Evolutionary conservation across 2,329 filamentous ascomycete species (phyloP), one percentile per base, ranked within the genome.

Genomic region (Pseudocercospora macadamiae): DNA sequence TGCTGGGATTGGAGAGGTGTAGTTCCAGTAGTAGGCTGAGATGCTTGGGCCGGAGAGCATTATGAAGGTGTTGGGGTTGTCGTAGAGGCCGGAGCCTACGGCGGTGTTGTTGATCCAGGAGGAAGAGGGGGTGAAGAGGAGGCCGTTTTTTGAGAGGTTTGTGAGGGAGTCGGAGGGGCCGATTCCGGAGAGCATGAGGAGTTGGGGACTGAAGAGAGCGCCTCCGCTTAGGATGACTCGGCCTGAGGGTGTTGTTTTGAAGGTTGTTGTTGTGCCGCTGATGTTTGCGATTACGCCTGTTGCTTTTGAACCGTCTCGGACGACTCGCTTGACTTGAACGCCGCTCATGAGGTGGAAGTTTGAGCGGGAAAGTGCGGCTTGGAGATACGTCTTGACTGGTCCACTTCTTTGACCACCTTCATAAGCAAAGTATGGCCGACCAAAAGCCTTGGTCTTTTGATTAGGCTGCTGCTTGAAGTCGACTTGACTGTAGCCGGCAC

Each of bases 151-250:
- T 3, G 74, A 70, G 18, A 80, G 70, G n/a, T 69, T 71, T 4
- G 65, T 51, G n/a, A 89, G 79, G 61, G 85, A 80, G 0, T 74
- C 68, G 12, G 73, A 66, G 0, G 84, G 83, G 0, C 86, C 86
- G 39, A 89, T 80, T n/a, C 87, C 87, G 51, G 79, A 83, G 2
- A 88, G 80, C 75, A 86, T 84, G 8, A 89, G 81, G 3, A 89
- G 73, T 70, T 89, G 86, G 8, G 86, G 85, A 2, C 82, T 82
- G 73, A 88, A 86, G 71, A 84, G 88, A 1, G 83, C 80, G 21
- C 86, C 86, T 14, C 71, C 79, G 16, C 76, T 72, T 47, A 81
- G 62, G 57, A 82, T 78, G 42, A 81, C 74, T 58, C 80, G 78
- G n/a, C 72, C 70, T 14, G 82, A 85, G 2, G 85, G 82, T 32